Evolutionary conservation across 2,329 filamentous ascomycete genomes (phyloP).

Genomic region (Penicillium vulpinum): DNA sequence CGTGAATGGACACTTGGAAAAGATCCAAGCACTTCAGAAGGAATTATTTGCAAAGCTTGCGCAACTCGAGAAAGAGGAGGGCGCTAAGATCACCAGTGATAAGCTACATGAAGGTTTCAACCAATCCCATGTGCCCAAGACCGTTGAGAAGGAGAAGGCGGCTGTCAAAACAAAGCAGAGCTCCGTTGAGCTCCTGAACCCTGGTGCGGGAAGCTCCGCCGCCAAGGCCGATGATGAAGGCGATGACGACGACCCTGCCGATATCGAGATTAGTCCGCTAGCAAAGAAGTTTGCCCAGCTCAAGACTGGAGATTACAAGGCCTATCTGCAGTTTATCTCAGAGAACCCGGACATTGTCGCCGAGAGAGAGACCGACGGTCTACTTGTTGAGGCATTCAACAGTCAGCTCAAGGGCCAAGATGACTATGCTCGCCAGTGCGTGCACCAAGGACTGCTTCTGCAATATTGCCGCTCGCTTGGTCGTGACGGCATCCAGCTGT

Average conservation of each 20-base stretch:
- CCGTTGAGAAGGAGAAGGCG: slow-evolving; percentile 47
- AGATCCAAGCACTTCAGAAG: slow-evolving; percentile 75
- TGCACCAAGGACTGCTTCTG: slow-evolving; percentile 87
- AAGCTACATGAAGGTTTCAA: slow-evolving; percentile 86
- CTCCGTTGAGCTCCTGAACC: slow-evolving; percentile 73
- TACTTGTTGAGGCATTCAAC: slow-evolving; percentile 90
- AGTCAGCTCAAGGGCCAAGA: slow-evolving; percentile 74
- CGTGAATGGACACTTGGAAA: slow-evolving; percentile 71
- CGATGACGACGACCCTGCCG: slow-evolving; percentile 64
- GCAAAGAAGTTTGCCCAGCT: slow-evolving; percentile 83
- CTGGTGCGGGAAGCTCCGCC: slow-evolving; percentile 50
- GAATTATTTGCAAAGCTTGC: slow-evolving; percentile 72
- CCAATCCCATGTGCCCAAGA: slow-evolving; percentile 75
- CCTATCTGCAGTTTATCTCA: slow-evolving; percentile 74
- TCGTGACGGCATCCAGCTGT: slow-evolving; percentile 81
- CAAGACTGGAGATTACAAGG: slow-evolving; percentile 69
- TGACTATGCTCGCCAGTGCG: slow-evolving; percentile 71
- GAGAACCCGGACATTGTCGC: slow-evolving; percentile 73
- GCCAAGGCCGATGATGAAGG: slow-evolving; percentile 56
- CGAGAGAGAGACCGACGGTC: slow-evolving; percentile 85
- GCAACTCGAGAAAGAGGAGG: slow-evolving; percentile 80
- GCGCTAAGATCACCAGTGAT: slow-evolving; percentile 91
- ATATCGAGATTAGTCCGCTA: slow-evolving; percentile 72
- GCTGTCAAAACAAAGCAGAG: slow-evolving; percentile 43
- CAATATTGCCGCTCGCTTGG: slow-evolving; percentile 94